These are phyloP conservation scores for Fusarium stilboides DNA, from an alignment of 2,329 filamentous ascomycete genomes.

Conservation along the genomic window DNA sequence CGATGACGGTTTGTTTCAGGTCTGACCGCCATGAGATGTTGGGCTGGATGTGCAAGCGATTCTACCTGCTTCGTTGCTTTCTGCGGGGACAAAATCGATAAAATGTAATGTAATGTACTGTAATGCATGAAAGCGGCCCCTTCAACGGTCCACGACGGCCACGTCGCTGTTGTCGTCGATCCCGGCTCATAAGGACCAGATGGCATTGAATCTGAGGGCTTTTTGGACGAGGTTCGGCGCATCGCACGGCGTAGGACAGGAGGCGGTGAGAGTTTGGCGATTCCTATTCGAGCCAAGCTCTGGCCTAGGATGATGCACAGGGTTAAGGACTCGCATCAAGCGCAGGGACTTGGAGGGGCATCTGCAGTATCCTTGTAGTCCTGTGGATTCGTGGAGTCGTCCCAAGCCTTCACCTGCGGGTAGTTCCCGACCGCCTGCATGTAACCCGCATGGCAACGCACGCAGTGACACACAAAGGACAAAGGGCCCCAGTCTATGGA, in stretches of 20 bases:
- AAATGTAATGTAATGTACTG: slow-evolving; percentile 16
- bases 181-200: slow-evolving; percentile 27
- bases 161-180: slow-evolving; percentile 42
- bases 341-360: slow-evolving; percentile 39
- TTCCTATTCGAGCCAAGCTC: slow-evolving; percentile 45
- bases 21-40: slow-evolving; percentile 48
- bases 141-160: slow-evolving; percentile 24
- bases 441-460: neutral
- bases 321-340: slow-evolving; percentile 43
- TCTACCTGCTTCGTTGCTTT: slow-evolving; percentile 23
- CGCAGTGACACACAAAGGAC: neutral
- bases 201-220: slow-evolving; percentile 48
- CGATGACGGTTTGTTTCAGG: slow-evolving; percentile 42
- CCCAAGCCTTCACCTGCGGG: slow-evolving; percentile 22
- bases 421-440: slow-evolving; percentile 29
- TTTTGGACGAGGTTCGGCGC: slow-evolving; percentile 38
- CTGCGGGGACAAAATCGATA: slow-evolving; percentile 29
- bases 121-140: slow-evolving; percentile 16
- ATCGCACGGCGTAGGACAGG: slow-evolving; percentile 29
- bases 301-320: slow-evolving; percentile 45
- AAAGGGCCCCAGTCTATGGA: neutral
- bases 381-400: slow-evolving; percentile 20
- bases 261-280: slow-evolving; percentile 51
- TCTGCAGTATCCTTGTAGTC: slow-evolving; percentile 10
- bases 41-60: slow-evolving; percentile 27